Evolutionary conservation across 169 alveolate genomes (phyloP).

Genomic region (Hammondia hammondi): DNA sequence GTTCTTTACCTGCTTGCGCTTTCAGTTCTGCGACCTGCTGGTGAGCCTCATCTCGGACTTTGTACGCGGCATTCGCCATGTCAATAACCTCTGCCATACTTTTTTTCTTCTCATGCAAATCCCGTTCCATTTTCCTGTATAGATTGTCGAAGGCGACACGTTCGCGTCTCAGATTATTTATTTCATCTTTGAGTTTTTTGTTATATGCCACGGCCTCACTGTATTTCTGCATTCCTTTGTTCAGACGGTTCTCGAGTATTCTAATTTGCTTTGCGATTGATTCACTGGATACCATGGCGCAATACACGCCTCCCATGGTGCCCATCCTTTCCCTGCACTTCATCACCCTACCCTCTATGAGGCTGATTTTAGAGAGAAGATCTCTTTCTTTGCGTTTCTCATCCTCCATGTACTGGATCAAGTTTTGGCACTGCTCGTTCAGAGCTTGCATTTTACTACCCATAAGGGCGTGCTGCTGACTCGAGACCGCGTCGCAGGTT

Average conservation of each 20-base stretch:
- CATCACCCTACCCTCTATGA: slow-evolving; percentile 54
- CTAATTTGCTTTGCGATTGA: slow-evolving; percentile 83
- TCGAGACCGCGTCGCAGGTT: slow-evolving; percentile 53
- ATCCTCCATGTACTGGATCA: slow-evolving; percentile 7
- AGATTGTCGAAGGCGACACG: slow-evolving; percentile 88
- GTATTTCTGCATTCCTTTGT: slow-evolving; percentile 84
- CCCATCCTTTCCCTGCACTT: slow-evolving; percentile 49
- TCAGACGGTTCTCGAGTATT: slow-evolving; percentile 88
- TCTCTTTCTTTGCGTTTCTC: slow-evolving; percentile 51
- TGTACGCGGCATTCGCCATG: slow-evolving; percentile 88
- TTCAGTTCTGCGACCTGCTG: slow-evolving; percentile 74
- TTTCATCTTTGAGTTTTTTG: slow-evolving; percentile 85
- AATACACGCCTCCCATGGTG: slow-evolving; percentile 82
- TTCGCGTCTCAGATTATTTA: slow-evolving; percentile 89
- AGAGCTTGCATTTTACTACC: slow-evolving; percentile 40
- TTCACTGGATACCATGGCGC: slow-evolving; percentile 81
- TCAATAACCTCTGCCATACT: slow-evolving; percentile 88
- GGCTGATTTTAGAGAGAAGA: not conserved
- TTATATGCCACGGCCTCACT: slow-evolving; percentile 83
- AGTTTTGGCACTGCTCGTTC: not conserved
- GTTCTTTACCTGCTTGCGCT: slow-evolving; percentile 73
- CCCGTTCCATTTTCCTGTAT: slow-evolving; percentile 83
- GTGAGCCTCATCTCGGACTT: slow-evolving; percentile 88
- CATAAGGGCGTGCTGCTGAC: slow-evolving; percentile 50
- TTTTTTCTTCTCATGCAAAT: slow-evolving; percentile 77